phyloP scores from a whole-genome alignment of 129 eudicot species.

The Saussurea involucrata region DNA sequence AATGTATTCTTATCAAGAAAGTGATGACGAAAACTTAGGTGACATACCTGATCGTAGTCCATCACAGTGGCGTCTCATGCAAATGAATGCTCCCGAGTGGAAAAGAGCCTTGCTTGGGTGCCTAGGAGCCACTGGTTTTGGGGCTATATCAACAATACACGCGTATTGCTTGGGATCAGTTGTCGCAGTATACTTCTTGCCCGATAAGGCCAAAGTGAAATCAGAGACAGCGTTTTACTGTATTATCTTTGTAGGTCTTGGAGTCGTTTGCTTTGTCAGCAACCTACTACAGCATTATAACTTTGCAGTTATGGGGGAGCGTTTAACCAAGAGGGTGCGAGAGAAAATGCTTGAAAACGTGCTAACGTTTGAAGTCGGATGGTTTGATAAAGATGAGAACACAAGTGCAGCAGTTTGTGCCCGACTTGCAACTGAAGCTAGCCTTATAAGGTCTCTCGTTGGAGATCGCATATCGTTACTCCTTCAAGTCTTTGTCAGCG shows the following conservation, averaged over 20 bases:
- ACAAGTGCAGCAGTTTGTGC: slow-evolving; percentile 78
- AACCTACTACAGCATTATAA: slow-evolving; percentile 70
- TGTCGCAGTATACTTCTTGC: slow-evolving; percentile 52
- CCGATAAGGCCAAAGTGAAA: slow-evolving; percentile 34
- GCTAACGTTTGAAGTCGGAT: slow-evolving; percentile 72
- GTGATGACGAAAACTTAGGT: slow-evolving; percentile 28
- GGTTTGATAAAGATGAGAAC: slow-evolving; percentile 76
- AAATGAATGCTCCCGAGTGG: slow-evolving; percentile 83
- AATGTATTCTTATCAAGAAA: slow-evolving; percentile 34
- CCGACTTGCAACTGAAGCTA: slow-evolving; percentile 63
- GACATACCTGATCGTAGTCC: slow-evolving; percentile 20
- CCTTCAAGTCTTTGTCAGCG: slow-evolving; percentile 63
- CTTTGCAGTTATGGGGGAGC: slow-evolving; percentile 80
- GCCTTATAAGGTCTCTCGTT: slow-evolving; percentile 57
- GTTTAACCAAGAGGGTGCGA: slow-evolving; percentile 57
- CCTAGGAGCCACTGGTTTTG: slow-evolving; percentile 56
- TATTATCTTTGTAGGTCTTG: slow-evolving; percentile 42
- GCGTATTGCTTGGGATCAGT: slow-evolving; percentile 75
- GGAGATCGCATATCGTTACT: slow-evolving; percentile 71
- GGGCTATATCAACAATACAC: slow-evolving; percentile 51
- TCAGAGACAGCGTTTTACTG: slow-evolving; percentile 51
- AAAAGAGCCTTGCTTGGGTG: slow-evolving; percentile 66
- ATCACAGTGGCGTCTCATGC: slow-evolving; percentile 56
- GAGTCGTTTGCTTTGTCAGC: slow-evolving; percentile 53
- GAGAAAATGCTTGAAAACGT: slow-evolving; percentile 56